These are phyloP conservation scores for Lichtheimia ramosa DNA, from an alignment of 371 early-diverging fungal genomes.

Conservation along the genomic window DNA sequence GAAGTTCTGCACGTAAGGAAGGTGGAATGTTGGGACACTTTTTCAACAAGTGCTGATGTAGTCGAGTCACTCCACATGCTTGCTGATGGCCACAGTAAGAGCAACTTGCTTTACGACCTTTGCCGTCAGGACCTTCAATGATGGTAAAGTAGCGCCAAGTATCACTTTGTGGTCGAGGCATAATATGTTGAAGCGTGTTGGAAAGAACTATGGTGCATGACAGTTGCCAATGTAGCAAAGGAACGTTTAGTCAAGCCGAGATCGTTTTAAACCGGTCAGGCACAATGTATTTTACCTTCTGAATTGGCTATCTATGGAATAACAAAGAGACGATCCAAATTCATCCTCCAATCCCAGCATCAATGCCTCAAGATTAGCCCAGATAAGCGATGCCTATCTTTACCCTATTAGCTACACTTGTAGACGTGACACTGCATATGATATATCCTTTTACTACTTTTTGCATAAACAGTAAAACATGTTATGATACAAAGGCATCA, in stretches of 20 bases:
- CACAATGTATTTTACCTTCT: neutral
- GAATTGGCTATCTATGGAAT: neutral
- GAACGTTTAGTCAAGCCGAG: too few relatives aligned
- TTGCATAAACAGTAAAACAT: neutral
- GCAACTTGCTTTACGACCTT: slow-evolving; percentile 31
- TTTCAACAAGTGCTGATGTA: slow-evolving; percentile 35
- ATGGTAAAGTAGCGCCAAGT: slow-evolving; percentile 42
- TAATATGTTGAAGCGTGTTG: neutral
- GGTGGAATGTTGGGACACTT: slow-evolving; percentile 27
- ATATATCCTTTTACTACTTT: neutral
- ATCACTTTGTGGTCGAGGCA: slow-evolving; percentile 45
- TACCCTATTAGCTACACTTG: too few relatives aligned
- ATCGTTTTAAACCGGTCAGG: neutral
- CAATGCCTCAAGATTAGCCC: too few relatives aligned
- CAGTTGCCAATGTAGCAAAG: too few relatives aligned
- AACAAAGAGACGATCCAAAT: neutral
- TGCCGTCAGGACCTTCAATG: slow-evolving; percentile 17
- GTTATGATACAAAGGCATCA: too few relatives aligned
- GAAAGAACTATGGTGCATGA: too few relatives aligned
- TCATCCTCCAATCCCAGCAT: neutral
- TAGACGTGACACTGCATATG: too few relatives aligned
- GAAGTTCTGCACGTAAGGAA: slow-evolving; percentile 23
- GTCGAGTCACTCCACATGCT: slow-evolving; percentile 35
- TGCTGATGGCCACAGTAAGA: slow-evolving; percentile 35
- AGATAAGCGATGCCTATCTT: too few relatives aligned